Evolutionary conservation across 2,329 filamentous ascomycete genomes (phyloP).

Genomic region (Trichoderma sp.): DNA sequence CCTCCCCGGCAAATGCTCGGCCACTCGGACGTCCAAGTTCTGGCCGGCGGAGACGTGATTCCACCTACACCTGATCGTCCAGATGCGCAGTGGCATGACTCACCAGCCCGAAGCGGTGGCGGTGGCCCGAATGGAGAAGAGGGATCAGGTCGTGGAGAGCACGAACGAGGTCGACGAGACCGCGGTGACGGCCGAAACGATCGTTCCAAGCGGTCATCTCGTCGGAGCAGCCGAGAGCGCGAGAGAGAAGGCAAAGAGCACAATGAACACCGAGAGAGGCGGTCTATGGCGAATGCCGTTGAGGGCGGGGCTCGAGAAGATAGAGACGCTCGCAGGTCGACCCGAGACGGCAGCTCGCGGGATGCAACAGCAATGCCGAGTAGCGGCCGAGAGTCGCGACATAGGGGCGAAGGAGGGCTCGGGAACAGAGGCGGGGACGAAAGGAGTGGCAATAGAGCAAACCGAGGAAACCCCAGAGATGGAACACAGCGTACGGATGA

Average conservation of each 20-base stretch:
- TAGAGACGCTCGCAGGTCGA: constrained; percentile 34
- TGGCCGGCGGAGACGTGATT: constrained; percentile 53
- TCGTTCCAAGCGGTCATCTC: constrained; percentile 40
- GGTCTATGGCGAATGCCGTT: constrained; percentile 33
- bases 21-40: constrained; percentile 55
- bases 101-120: constrained; percentile 28
- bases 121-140: constrained; percentile 34
- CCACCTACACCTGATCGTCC: constrained; percentile 48
- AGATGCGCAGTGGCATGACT: constrained; percentile 43
- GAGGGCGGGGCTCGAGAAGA: constrained; percentile 35
- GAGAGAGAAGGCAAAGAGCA: constrained; percentile 48
- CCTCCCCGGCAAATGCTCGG: constrained; percentile 45
- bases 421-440: constrained; percentile 33
- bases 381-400: constrained; percentile 35
- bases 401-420: constrained; percentile 30
- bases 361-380: constrained; percentile 33
- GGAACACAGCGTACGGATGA: constrained; percentile 33
- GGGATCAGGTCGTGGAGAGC: constrained; percentile 32
- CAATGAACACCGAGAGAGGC: constrained; percentile 46
- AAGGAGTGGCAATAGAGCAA: constrained; percentile 35
- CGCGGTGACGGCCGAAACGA: constrained; percentile 44
- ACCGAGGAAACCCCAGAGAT: constrained; percentile 37
- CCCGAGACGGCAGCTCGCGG: constrained; percentile 28
- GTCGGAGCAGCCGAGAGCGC: constrained; percentile 52
- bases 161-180: constrained; percentile 46